Conservation (phyloP, 2,329 filamentous ascomycete genomes). For the Microdochium trichocladiopsis region DNA sequence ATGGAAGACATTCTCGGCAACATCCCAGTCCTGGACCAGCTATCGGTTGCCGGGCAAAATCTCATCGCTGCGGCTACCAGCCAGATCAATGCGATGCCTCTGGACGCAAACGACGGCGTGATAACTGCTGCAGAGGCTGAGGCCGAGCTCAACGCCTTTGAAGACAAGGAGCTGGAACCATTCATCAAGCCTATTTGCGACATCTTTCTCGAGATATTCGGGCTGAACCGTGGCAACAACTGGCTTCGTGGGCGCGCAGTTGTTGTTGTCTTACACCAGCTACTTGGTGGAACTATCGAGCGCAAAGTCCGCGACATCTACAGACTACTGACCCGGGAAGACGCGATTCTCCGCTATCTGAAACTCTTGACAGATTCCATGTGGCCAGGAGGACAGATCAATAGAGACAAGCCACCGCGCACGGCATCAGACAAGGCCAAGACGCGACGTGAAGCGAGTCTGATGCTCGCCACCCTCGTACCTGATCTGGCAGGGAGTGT, state of each 20-base stretch:
- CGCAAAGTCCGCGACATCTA: slow-evolving; percentile 86
- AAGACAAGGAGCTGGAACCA: slow-evolving; percentile 81
- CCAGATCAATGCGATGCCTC: slow-evolving; percentile 50
- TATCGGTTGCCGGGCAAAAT: slow-evolving; percentile 88
- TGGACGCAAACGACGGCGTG: slow-evolving; percentile 43
- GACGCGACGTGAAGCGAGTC: slow-evolving; percentile 77
- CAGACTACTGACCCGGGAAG: slow-evolving; percentile 66
- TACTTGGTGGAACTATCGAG: slow-evolving; percentile 93
- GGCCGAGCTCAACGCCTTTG: slow-evolving; percentile 88
- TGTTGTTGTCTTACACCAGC: slow-evolving; percentile 91
- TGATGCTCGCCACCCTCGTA: slow-evolving; percentile 83
- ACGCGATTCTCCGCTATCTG: slow-evolving; percentile 71
- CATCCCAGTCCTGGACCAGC: slow-evolving; percentile 88
- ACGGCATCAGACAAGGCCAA: slow-evolving; percentile 68
- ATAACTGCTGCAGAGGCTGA: slow-evolving; percentile 69
- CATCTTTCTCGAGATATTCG: slow-evolving; percentile 92
- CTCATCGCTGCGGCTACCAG: slow-evolving; percentile 70
- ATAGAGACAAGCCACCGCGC: slow-evolving; percentile 44
- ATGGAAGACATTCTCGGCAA: slow-evolving; percentile 98
- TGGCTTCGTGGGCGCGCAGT: slow-evolving; percentile 95
- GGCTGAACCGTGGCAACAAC: slow-evolving; percentile 90
- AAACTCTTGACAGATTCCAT: slow-evolving; percentile 65
- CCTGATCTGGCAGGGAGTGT: slow-evolving; percentile 90
- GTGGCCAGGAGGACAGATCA: slow-evolving; percentile 67
- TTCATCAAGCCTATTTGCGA: slow-evolving; percentile 99